Evolutionary conservation across 2,329 filamentous ascomycete species (phyloP), one percentile per base, ranked within the genome.

Genomic region (Pestalotiopsis sp.): DNA sequence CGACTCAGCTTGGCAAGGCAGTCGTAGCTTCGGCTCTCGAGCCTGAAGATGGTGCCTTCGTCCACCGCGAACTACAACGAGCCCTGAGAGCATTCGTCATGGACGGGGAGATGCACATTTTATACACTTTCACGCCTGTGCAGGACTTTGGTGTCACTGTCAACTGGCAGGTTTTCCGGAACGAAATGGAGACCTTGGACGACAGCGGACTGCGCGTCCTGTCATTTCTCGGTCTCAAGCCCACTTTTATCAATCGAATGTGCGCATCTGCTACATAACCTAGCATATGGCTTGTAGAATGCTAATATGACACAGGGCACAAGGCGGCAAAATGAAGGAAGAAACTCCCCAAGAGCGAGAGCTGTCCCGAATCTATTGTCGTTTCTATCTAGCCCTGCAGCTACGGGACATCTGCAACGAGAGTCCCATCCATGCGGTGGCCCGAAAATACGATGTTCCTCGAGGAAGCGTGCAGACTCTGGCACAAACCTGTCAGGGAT

Each of bases 351-450:
- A 87, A 61, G 90, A 93, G 73, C 85, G 87, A 66, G 87, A 89
- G 45, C 80, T 82, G 23, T 86, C 88, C 2, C 85, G 90, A 12
- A 86, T 93, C 55, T 92, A 94, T 76, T 87, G 87, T 25, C 87
- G 92, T 14, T 93, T 93, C 72, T 95, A 94, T 76, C 83, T 92
- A 17, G 91, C 92, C 5, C 86, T 94, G 57, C 92, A 94, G 76
- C 85, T 95, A n/a, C 89, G 92, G 41, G 92, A 94, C 75, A 81
- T 95, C 45, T 94, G 92, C 78, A 94, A 93, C 76, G 92, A 95
- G 76, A 82, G 91, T 68, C 92, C 92, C 0, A 85, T 94, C 39
- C 88, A 93, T 72, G 80, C 85, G 2, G 90, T 94, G 36, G 90
- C 92, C 31, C 84, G 84, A 17, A 93, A 92, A 75, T 95, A 93